A percentile compares a stretch with the other conserved stretches of the same genome.
These are phyloP conservation scores for Cystobasidium pallidum DNA, from an alignment of 1,284 basidiomycete species.

Conservation along the genomic window DNA sequence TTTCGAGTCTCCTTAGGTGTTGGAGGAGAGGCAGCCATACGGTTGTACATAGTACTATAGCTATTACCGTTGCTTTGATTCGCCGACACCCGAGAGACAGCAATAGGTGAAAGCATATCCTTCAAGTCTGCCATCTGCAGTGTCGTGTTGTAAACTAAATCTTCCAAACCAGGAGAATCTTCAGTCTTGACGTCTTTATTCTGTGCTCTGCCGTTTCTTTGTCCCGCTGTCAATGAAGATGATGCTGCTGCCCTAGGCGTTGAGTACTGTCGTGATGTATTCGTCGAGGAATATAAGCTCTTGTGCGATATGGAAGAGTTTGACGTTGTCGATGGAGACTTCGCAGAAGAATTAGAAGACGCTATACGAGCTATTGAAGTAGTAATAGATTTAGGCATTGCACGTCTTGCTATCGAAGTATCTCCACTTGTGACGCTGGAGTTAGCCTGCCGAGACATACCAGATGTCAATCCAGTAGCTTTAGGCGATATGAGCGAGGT, in stretches of 20 bases:
- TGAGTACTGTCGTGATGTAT: not conserved
- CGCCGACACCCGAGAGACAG: not conserved
- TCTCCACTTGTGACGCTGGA: not conserved
- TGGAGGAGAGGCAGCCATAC: not conserved
- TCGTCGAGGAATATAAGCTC: not conserved
- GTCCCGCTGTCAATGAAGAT: not conserved
- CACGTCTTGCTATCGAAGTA: conserved; percentile 11
- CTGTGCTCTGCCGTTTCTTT: not conserved
- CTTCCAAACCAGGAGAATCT: conserved; percentile 39
- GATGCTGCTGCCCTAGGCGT: conserved; percentile 4
- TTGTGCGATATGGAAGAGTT: conserved; percentile 6
- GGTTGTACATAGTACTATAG: no score
- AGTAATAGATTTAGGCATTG: conserved; percentile 30
- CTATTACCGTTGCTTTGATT: not conserved
- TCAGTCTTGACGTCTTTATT: conserved; percentile 7
- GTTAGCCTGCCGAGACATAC: not conserved
- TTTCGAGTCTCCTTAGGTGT: not conserved
- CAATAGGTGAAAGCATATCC: conserved; percentile 34
- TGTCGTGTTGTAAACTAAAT: conserved; percentile 37
- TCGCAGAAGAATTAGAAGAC: not conserved
- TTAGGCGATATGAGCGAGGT: conserved; percentile 23
- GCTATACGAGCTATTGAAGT: conserved; percentile 20
- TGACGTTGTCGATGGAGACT: not conserved
- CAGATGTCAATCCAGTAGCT: not conserved
- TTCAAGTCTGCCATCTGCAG: conserved; percentile 36